phyloP scores from a whole-genome alignment of 2,329 filamentous ascomycete species.

The Ophiosphaerella korrae region DNA sequence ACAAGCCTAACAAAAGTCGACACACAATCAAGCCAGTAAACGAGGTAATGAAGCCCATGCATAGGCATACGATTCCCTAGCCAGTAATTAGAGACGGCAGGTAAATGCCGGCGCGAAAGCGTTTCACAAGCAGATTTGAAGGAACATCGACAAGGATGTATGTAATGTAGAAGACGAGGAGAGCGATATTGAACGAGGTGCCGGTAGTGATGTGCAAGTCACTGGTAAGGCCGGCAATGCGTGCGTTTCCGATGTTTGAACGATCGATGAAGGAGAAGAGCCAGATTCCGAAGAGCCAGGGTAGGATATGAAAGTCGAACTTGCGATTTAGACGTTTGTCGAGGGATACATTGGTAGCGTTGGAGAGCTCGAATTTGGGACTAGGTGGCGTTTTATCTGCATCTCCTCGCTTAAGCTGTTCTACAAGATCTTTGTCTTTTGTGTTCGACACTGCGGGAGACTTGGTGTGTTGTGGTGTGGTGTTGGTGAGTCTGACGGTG shows the following conservation, averaged over 20 bases:
- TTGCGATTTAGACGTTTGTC: slow-evolving; percentile 48
- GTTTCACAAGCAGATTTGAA: slow-evolving; percentile 49
- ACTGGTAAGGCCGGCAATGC: slow-evolving; percentile 48
- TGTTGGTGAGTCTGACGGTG: too few species aligned
- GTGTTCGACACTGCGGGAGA: too few species aligned
- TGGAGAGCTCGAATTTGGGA: neutral
- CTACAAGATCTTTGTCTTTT: too few species aligned
- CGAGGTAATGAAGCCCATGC: slow-evolving; percentile 50
- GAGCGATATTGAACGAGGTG: slow-evolving; percentile 49
- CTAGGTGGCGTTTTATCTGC: too few species aligned
- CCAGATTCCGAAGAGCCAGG: slow-evolving; percentile 54
- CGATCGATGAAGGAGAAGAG: slow-evolving; percentile 56
- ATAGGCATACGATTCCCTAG: slow-evolving; percentile 49
- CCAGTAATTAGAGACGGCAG: slow-evolving; percentile 47
- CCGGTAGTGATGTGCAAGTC: slow-evolving; percentile 49
- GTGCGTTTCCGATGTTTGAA: slow-evolving; percentile 50
- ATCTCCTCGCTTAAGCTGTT: too few species aligned
- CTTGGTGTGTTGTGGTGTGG: too few species aligned
- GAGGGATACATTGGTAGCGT: slow-evolving; percentile 11
- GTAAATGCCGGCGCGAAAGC: slow-evolving; percentile 49
- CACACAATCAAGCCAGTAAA: slow-evolving; percentile 49
- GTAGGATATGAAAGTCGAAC: slow-evolving; percentile 51
- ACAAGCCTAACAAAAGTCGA: slow-evolving; percentile 49
- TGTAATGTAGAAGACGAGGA: slow-evolving; percentile 53
- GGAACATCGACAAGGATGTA: slow-evolving; percentile 52